Base-by-base conservation (phyloP, 306 rosid genomes). In the Quercus suber region DNA sequence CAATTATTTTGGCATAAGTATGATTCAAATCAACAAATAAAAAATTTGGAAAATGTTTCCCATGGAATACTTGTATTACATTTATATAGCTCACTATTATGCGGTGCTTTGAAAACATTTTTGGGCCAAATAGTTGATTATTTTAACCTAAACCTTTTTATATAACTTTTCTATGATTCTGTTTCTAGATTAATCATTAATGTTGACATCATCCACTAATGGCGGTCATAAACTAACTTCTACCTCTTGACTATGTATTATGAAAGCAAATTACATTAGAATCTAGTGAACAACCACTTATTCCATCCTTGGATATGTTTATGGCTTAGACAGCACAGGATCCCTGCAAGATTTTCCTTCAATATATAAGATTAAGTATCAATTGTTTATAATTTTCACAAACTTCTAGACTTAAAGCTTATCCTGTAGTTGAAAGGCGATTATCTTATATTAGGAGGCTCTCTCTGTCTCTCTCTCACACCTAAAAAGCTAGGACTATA, bases 141-240 rank as follows among this genome's bases (percentile, higher is more conserved):
- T 49, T 49, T 49, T 49, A 49, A 17, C 14, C 53, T 49, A 13
- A 49, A 11, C 17, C 64, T 10, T 58, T 21, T 77, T 60, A 21
- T 77, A 56, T 55, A 28, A 20, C 30, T 76, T 53, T 74, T 83
- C 84, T 27, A 27, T 33, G 78, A 83, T 85, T 87, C 79, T 20
- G 56, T 37, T 82, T 71, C 67, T 76, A 71, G 82, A 81, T 82
- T 75, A 79, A 81, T 82, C 73, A 81, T 82, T 75, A 79, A 81
- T 82, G 75, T 76, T 78, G 78, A 79, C 81, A 77, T 75, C 85
- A 81, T 82, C 84, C 82, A 79, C 86, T 63, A 84, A 77, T 79
- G 67, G 71, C 69, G 65, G 82, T 63, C 55, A 73, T 75, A 71
- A 78, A 82, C 37, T 69, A 20, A 84, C 55, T 41, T 61, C 17